Conservation (phyloP, 495 filamentous ascomycete genomes). For the Penicillium paxilli region DNA sequence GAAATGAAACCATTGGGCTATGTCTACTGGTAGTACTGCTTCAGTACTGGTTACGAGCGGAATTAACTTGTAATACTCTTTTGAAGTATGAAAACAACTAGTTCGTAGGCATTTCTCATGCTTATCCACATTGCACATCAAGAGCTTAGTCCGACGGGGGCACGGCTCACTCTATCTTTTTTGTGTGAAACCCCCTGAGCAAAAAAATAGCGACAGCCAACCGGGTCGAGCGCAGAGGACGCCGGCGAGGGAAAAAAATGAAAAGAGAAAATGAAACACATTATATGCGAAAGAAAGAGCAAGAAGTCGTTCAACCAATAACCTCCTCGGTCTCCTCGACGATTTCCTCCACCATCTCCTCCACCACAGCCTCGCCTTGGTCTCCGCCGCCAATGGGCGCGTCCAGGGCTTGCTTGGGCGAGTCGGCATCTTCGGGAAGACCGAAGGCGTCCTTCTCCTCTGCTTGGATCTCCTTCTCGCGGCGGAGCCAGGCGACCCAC, state of each 20-base stretch:
- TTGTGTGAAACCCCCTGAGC: slow-evolving; percentile 32
- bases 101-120: slow-evolving; percentile 37
- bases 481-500: slow-evolving; percentile 83
- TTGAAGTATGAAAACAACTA: slow-evolving; percentile 9
- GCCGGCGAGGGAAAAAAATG: slow-evolving; percentile 19
- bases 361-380: slow-evolving; percentile 70
- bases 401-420: slow-evolving; percentile 54
- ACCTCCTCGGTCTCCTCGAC: slow-evolving; percentile 92
- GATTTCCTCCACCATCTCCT: slow-evolving; percentile 92
- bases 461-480: slow-evolving; percentile 68
- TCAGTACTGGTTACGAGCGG: background rate
- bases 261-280: slow-evolving; percentile 36
- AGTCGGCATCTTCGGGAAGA: slow-evolving; percentile 62
- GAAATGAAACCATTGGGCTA: no score
- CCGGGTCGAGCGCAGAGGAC: slow-evolving; percentile 26
- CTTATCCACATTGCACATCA: slow-evolving; percentile 40
- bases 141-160: slow-evolving; percentile 20
- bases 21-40: background rate
- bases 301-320: slow-evolving; percentile 40
- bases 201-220: slow-evolving; percentile 27
- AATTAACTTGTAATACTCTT: background rate
- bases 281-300: slow-evolving; percentile 39
- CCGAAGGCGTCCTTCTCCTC: slow-evolving; percentile 71
- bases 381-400: slow-evolving; percentile 47
- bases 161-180: slow-evolving; percentile 29